These are phyloP conservation scores for Hyparrhenia diplandra DNA, from an alignment of 176 grass and related monocot species.

Conservation along the genomic window DNA sequence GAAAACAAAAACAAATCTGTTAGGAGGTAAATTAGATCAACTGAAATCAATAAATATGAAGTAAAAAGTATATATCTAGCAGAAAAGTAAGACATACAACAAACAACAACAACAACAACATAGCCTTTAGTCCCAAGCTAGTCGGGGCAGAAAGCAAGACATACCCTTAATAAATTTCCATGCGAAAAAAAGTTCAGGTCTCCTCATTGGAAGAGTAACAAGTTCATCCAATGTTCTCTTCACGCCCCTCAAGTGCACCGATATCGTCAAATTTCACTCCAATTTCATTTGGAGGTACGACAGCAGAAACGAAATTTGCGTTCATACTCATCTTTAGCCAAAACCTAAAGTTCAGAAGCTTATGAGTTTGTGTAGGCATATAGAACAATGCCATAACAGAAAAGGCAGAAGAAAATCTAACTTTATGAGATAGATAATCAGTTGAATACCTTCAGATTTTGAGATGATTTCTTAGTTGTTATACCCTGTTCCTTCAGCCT, in stretches of 20 bases:
- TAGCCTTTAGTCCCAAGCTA: too few species aligned
- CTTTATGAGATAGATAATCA: background rate
- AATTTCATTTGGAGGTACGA: slow-evolving; percentile 88
- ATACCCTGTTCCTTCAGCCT: slow-evolving; percentile 67
- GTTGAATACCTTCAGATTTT: slow-evolving; percentile 71
- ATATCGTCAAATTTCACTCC: slow-evolving; percentile 97
- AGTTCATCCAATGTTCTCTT: slow-evolving; percentile 92
- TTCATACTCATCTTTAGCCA: slow-evolving; percentile 92
- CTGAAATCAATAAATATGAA: background rate
- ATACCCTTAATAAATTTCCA: slow-evolving; percentile 91
- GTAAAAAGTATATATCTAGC: background rate
- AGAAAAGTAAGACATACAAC: too few species aligned
- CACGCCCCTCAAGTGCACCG: slow-evolving; percentile 86
- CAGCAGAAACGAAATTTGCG: slow-evolving; percentile 84
- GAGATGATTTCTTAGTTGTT: slow-evolving; percentile 72
- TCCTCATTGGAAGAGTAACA: slow-evolving; percentile 91
- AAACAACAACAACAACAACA: too few species aligned
- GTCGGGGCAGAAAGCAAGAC: too few species aligned
- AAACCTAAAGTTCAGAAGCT: slow-evolving; percentile 44
- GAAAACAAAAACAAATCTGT: background rate
- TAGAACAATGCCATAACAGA: slow-evolving; percentile 11
- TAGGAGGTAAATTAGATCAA: background rate
- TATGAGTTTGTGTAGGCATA: slow-evolving; percentile 2
- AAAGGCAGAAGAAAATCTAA: slow-evolving; percentile 9
- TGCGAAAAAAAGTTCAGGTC: slow-evolving; percentile 92